phyloP scores from a whole-genome alignment of 2,329 filamentous ascomycete genomes.

The Pseudopithomyces chartarum region DNA sequence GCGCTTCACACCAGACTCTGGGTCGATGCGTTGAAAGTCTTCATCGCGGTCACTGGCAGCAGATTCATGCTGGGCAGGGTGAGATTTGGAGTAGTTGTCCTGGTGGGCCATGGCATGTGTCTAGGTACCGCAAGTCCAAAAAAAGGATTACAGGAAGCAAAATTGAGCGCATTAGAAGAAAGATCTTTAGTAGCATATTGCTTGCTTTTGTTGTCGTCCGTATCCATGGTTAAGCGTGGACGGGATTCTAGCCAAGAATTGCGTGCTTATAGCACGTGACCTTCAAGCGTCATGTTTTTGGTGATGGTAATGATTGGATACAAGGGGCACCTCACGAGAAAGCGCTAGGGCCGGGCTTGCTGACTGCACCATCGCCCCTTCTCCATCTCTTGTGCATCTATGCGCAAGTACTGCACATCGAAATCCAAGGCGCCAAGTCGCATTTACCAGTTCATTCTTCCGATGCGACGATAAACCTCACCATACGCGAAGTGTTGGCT shows the following conservation, averaged over 20 bases:
- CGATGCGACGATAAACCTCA: not conserved
- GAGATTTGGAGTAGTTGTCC: constrained; percentile 6
- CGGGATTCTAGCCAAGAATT: not conserved
- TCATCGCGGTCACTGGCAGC: constrained; percentile 20
- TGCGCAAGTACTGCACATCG: too few relatives aligned
- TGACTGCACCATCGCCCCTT: not conserved
- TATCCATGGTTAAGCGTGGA: not conserved
- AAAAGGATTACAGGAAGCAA: not conserved
- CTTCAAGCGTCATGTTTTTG: not conserved
- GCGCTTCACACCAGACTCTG: constrained; percentile 69
- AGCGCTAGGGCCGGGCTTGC: not conserved
- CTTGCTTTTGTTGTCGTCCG: not conserved
- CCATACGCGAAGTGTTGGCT: not conserved
- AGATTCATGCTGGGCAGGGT: not conserved
- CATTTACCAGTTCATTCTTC: not conserved
- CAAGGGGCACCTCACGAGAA: too few relatives aligned
- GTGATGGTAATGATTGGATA: too few relatives aligned
- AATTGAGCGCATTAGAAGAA: not conserved
- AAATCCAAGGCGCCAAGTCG: too few relatives aligned
- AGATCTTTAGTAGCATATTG: not conserved
- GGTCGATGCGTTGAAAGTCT: constrained; percentile 53
- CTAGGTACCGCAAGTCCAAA: not conserved
- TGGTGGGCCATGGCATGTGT: constrained; percentile 7
- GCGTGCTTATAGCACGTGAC: not conserved
- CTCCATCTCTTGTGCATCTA: too few relatives aligned